These are phyloP conservation scores for Penicillium sp. DNA, from an alignment of 2,329 filamentous ascomycete genomes.

Conservation along the genomic window DNA sequence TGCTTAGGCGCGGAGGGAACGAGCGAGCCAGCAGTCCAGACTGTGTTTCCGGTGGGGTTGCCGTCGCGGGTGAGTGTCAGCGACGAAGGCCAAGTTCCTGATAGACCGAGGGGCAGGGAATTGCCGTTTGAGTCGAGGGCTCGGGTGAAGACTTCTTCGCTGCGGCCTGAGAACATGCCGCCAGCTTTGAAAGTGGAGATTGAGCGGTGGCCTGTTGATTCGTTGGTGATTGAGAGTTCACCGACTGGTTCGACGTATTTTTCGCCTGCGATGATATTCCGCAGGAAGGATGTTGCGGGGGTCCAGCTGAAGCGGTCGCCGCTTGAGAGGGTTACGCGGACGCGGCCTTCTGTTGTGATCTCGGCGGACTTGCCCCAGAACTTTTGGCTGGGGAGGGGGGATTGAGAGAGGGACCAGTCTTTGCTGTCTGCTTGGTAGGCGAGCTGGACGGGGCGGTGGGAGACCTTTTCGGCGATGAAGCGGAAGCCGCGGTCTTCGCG, in stretches of 20 bases:
- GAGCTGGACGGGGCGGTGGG: slow-evolving; percentile 86
- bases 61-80: slow-evolving; percentile 69
- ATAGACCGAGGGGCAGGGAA: slow-evolving; percentile 67
- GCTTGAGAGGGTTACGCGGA: slow-evolving; percentile 70
- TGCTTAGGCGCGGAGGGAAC: slow-evolving; percentile 77
- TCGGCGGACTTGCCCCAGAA: slow-evolving; percentile 99
- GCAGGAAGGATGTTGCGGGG: slow-evolving; percentile 83
- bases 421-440: slow-evolving; percentile 89
- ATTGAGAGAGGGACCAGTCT: slow-evolving; percentile 84
- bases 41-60: slow-evolving; percentile 62
- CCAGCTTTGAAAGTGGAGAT: slow-evolving; percentile 90
- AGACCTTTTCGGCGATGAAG: slow-evolving; percentile 93
- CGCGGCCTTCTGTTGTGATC: slow-evolving; percentile 86
- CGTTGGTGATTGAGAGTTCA: slow-evolving; percentile 81
- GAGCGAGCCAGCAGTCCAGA: slow-evolving; percentile 78
- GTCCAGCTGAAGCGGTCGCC: slow-evolving; percentile 89
- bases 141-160: slow-evolving; percentile 83
- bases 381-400: slow-evolving; percentile 86
- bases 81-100: slow-evolving; percentile 81
- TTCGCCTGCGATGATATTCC: slow-evolving; percentile 96
- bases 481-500: slow-evolving; percentile 85
- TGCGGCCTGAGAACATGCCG: slow-evolving; percentile 94
- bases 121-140: slow-evolving; percentile 68
- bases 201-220: slow-evolving; percentile 79
- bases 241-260: slow-evolving; percentile 97